Conservation (phyloP, 2,329 filamentous ascomycete genomes). For the Aspergillus fructus region DNA sequence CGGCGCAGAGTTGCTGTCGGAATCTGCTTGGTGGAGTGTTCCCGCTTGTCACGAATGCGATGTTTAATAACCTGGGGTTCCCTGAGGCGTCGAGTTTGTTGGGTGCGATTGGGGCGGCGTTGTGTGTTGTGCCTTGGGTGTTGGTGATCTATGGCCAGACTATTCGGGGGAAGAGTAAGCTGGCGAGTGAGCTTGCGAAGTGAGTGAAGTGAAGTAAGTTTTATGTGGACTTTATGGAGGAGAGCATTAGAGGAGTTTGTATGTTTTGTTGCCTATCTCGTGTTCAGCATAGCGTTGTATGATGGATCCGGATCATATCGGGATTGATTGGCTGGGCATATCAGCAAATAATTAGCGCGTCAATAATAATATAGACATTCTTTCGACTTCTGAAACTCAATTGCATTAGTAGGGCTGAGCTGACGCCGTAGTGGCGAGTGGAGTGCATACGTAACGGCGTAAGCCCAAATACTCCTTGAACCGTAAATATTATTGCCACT, state of each 20-base stretch:
- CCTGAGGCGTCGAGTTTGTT: slow-evolving; percentile 71
- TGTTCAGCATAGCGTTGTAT: no score
- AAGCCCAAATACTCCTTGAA: no score
- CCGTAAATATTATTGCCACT: no score
- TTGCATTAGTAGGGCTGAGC: not conserved
- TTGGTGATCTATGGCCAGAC: slow-evolving; percentile 73
- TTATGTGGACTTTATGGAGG: no score
- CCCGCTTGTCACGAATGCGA: slow-evolving; percentile 69
- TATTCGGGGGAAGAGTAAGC: slow-evolving; percentile 73
- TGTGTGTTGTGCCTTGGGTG: slow-evolving; percentile 86
- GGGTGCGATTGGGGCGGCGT: slow-evolving; percentile 65
- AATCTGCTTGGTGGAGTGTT: slow-evolving; percentile 82
- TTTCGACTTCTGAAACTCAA: not conserved
- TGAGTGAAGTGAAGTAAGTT: not conserved
- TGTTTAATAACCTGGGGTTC: slow-evolving; percentile 73
- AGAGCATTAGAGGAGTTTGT: no score
- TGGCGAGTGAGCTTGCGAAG: slow-evolving; percentile 57
- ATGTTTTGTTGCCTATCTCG: no score
- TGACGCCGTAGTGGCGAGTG: not conserved
- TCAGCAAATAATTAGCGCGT: no score
- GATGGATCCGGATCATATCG: no score
- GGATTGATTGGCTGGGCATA: no score
- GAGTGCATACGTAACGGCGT: not conserved
- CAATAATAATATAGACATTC: not conserved
- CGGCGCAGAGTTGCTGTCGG: slow-evolving; percentile 81